Evolutionary conservation across 306 rosid species (phyloP).

Genomic region (Luffa aegyptiaca): DNA sequence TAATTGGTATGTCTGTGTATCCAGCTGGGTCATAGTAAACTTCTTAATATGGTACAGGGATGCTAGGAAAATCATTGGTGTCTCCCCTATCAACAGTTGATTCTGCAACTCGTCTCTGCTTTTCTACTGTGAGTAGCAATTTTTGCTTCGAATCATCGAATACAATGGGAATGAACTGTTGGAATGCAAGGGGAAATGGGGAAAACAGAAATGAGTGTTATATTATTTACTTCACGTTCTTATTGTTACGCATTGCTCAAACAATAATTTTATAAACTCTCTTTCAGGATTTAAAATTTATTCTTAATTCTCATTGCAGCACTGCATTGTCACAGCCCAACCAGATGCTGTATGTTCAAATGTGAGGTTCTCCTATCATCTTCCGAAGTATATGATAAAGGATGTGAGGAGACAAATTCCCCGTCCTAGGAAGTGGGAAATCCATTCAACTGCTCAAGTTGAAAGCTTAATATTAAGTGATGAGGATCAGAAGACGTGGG

Average conservation of each 20-base stretch:
- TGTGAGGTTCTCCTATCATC: neutral
- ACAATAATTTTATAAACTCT: neutral
- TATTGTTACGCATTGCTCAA: neutral
- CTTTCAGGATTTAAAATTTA: neutral
- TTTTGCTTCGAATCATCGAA: neutral
- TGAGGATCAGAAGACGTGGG: constrained; percentile 63
- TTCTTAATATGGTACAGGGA: constrained; percentile 27
- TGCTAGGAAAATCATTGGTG: constrained; percentile 40
- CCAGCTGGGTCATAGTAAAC: neutral
- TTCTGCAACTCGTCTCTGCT: constrained; percentile 30
- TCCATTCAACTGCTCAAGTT: constrained; percentile 41
- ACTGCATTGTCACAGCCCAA: neutral
- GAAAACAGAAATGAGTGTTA: neutral
- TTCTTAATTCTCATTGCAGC: neutral
- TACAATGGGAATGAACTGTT: neutral
- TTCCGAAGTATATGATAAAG: constrained; percentile 24
- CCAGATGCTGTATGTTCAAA: neutral
- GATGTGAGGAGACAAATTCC: constrained; percentile 25
- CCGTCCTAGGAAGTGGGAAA: constrained; percentile 37
- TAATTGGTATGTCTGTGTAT: neutral
- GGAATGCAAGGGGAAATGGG: neutral
- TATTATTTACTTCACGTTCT: neutral
- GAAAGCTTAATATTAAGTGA: constrained; percentile 29
- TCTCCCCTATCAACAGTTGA: constrained; percentile 42
- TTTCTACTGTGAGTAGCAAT: constrained; percentile 9